These are phyloP conservation scores for Alternaria consortialis DNA, from an alignment of 2,329 filamentous ascomycete species.

Conservation along the genomic window DNA sequence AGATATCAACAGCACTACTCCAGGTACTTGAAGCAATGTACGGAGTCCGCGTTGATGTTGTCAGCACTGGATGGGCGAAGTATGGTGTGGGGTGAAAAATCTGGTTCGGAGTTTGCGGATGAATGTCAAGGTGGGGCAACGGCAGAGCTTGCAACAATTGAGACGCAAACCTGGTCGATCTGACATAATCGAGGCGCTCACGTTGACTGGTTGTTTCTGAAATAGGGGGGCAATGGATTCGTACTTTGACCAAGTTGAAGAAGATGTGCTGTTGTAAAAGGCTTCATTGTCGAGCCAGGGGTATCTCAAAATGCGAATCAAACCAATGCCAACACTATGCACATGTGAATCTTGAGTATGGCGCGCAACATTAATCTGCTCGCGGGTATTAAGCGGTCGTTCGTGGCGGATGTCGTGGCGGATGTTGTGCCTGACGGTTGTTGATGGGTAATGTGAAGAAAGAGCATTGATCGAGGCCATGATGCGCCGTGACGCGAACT, in stretches of 20 bases:
- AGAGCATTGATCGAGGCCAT: background rate
- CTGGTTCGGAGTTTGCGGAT: constrained; percentile 4
- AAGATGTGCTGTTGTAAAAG: constrained; percentile 3
- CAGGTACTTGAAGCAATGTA: too few relatives aligned
- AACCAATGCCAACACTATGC: constrained; percentile 11
- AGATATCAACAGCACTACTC: fast-evolving
- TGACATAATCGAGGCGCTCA: background rate
- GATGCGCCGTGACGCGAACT: background rate
- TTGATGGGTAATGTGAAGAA: background rate
- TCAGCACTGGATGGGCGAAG: background rate
- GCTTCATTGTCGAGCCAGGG: constrained; percentile 4
- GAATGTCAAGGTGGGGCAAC: constrained; percentile 5
- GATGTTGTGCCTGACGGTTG: background rate
- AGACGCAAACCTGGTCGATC: background rate
- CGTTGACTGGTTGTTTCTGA: background rate
- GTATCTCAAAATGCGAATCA: constrained; percentile 8
- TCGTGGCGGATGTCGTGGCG: background rate
- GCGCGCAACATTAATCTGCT: background rate
- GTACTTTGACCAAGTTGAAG: background rate
- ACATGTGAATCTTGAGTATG: background rate
- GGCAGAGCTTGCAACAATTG: background rate
- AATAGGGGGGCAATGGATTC: background rate
- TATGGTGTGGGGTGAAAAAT: constrained; percentile 4
- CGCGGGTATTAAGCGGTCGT: fast-evolving
- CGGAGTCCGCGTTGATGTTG: background rate